Evolutionary conservation across 352 stramenopile species (phyloP), one percentile per base, ranked within the genome.

Genomic region (Peronosclerospora sorghi): DNA sequence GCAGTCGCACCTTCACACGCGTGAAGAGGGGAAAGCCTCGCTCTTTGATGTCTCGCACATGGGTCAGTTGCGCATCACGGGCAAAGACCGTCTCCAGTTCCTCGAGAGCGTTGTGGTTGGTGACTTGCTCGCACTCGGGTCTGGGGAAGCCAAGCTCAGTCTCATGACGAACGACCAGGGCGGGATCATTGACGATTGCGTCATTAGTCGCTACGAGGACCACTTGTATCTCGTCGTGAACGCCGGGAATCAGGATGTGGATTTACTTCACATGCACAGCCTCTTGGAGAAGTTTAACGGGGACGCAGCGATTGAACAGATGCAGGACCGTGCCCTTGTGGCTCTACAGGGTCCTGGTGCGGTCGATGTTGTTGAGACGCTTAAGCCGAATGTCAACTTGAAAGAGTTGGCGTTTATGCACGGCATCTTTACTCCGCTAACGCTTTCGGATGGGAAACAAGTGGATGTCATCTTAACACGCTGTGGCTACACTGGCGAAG

Each of bases 1-100:
- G 58, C 96, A 98, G 63, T 96, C 86, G 67, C 57, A 97, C 49
- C 73, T 79, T 42, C 78, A 89, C 70, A 94, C 76, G 32, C 78
- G 77, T 20, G 61, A 63, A 29, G 20, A 59, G 4, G 66, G 66
- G 46, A 68, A 83, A 37, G 83, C 91, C 13, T 92, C 83, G 41
- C 68, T 99, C 17, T 99, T 99, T 66, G 96, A 99, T 69, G 96
- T 99, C 23, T 97, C 87, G 26, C 96, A 98, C 75, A 99, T 99
- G 96, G 96, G 96, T 24, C 95, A 99, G 69, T 58, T 86, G 57
- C 77, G 70, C 73, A 94, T 92, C 65, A 89, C 63, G 68, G 96
- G 96, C 34, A 82, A 82, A 17, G 95, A 98, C 65, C 80, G 90
- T n/a, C 78, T 86, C 8, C 56, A 68, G 19, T 98, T 99, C 68